These are phyloP conservation scores for Primulina huaijiensis DNA, from an alignment of 257 asterid genomes.

Conservation along the genomic window DNA sequence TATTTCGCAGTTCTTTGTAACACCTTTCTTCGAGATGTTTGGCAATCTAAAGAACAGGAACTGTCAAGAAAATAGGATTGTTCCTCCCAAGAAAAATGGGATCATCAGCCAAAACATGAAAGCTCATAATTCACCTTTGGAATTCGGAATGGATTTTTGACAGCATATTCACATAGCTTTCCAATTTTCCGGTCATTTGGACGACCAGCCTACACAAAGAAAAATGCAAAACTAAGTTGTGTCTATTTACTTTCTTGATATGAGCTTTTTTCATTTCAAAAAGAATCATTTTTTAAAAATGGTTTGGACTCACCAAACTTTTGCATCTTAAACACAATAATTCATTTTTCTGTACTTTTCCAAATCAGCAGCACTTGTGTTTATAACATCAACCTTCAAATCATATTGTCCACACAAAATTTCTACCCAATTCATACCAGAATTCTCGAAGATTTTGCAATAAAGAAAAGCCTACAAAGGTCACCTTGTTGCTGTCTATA, in stretches of 20 bases:
- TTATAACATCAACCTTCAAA: background rate
- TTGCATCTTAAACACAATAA: background rate
- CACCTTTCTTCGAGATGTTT: slow-evolving; percentile 90
- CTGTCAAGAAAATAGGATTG: slow-evolving; percentile 18
- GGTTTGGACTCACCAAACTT: background rate
- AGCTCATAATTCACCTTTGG: slow-evolving; percentile 60
- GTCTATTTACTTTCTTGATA: background rate
- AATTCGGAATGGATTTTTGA: slow-evolving; percentile 79
- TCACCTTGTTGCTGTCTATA: background rate
- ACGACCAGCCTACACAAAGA: slow-evolving; percentile 57
- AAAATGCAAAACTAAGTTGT: background rate
- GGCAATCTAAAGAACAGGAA: slow-evolving; percentile 55
- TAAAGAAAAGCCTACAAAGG: background rate
- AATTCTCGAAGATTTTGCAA: background rate
- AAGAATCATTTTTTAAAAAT: background rate
- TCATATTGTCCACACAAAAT: background rate
- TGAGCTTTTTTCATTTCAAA: background rate
- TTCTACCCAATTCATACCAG: background rate
- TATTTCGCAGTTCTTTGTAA: slow-evolving; percentile 77
- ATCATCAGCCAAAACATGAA: background rate
- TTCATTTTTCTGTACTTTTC: background rate
- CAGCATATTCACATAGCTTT: slow-evolving; percentile 93
- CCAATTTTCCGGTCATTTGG: slow-evolving; percentile 74
- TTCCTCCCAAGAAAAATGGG: slow-evolving; percentile 6
- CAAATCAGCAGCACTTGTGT: background rate